These are phyloP conservation scores for Gelatoporia subvermispora DNA, from an alignment of 768 basidiomycete genomes.

Conservation along the genomic window DNA sequence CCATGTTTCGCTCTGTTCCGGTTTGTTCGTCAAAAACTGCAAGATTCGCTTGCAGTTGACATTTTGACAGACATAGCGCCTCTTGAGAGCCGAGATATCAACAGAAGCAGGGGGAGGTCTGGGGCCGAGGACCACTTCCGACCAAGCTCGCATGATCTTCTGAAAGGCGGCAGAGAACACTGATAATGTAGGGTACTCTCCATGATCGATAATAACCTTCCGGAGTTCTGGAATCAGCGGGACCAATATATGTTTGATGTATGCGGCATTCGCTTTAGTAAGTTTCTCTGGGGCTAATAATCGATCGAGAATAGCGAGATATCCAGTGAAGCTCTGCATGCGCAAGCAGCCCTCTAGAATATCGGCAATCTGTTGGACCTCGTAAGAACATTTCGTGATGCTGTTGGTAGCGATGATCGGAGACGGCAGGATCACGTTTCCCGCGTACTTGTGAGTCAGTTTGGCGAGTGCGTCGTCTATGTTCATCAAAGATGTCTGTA, in stretches of 20 bases:
- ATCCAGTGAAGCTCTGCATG: background rate
- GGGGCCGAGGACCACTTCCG: conserved; percentile 8
- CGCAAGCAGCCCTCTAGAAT: conserved; percentile 5
- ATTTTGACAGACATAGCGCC: conserved; percentile 7
- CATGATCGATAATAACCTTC: conserved; percentile 4
- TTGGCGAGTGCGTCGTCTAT: no score
- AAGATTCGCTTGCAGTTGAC: background rate
- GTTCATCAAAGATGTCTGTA: background rate
- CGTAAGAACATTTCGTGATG: no score
- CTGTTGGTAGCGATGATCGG: no score
- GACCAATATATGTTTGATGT: conserved; percentile 8
- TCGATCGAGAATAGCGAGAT: background rate
- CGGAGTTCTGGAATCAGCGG: conserved; percentile 11
- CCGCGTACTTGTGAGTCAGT: no score
- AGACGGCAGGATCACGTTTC: no score
- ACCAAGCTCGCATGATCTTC: conserved; percentile 8
- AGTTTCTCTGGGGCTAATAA: background rate
- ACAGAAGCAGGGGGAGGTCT: conserved; percentile 2
- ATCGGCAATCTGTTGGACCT: no score
- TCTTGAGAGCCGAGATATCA: background rate
- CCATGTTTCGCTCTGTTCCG: background rate
- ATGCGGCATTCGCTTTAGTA: background rate
- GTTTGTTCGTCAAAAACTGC: conserved; percentile 1
- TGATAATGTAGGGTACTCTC: background rate
- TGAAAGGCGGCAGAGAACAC: conserved; percentile 6